Conservation (phyloP, 257 asterid species). For the Solanum lycopersicoides region DNA sequence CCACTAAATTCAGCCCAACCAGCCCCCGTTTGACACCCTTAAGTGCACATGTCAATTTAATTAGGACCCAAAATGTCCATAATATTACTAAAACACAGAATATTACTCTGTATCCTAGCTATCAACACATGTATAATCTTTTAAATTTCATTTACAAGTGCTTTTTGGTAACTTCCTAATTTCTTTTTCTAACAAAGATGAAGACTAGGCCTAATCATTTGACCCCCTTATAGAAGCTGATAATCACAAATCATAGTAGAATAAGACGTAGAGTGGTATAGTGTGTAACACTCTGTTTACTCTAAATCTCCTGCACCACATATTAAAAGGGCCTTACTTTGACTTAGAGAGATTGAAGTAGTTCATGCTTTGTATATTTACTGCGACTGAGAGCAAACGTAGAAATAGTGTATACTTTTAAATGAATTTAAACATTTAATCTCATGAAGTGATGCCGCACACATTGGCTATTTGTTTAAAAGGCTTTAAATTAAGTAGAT, state of each 20-base stretch:
- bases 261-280: not conserved
- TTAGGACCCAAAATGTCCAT: conserved; percentile 2
- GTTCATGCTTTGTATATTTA: not conserved
- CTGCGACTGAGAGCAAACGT: not conserved
- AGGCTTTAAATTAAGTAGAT: not conserved
- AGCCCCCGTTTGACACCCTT: not conserved
- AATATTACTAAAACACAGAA: not conserved
- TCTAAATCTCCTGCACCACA: not conserved
- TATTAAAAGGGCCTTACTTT: not conserved
- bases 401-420: not conserved
- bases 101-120: not conserved
- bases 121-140: not conserved
- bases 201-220: not conserved
- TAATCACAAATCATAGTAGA: not conserved
- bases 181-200: not conserved
- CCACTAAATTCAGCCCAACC: not conserved
- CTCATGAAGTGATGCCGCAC: not conserved
- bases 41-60: not conserved
- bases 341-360: not conserved
- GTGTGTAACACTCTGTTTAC: not conserved
- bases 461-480: not conserved
- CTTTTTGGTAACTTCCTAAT: not conserved
- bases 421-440: not conserved
- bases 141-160: not conserved
- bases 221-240: not conserved